Evolutionary conservation across 371 early-diverging fungal genomes (phyloP), one percentile per base, ranked within the genome.

Genomic region (Mortierella sp.): DNA sequence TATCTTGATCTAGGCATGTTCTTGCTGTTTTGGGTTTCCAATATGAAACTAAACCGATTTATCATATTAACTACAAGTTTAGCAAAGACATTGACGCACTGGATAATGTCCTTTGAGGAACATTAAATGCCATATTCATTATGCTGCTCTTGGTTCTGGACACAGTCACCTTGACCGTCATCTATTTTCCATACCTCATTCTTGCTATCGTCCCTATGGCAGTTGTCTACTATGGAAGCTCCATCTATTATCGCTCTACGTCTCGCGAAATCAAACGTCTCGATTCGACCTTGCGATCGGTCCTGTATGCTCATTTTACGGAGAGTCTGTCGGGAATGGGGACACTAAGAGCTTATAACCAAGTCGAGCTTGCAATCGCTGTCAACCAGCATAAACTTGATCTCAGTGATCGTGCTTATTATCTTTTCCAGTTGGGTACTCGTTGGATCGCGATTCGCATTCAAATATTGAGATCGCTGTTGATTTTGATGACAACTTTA

Each of bases 51-150:
- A 53, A 9, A 23, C 53, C 28, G 23, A 13, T 28, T 7, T 53
- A 3, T 28, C 17, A 53, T 26, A 12, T 26, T 26, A 26, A 2
- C 34, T 28, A 43, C 95, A 76, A 78, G 62, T 83, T 83, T 70
- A 90, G 91, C 66, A 92, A 93, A 70, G 98, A 98, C 78, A 91
- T 95, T 66, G 93, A 93, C 57, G 86, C 90, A 0, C 80, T 96
- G 6, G 97, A 97, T 69, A 91, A 87, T 45, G 86, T 88, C 34
- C 85, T 96, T 9, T 85, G 93, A 37, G 89, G 88, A 75, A 86
- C 89, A 22, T 85, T 96, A 65, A 86, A 91, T 17, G 89, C 90
- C 72, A 86, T 94, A 31, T 70, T 91, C 8, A 86, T 86, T 47
- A 94, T 93, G 0, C 49, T 92, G 0, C 82, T 90, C 58, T 86